Base-by-base conservation (phyloP, 2,329 filamentous ascomycete species). In the Exophiala alcalophila region DNA sequence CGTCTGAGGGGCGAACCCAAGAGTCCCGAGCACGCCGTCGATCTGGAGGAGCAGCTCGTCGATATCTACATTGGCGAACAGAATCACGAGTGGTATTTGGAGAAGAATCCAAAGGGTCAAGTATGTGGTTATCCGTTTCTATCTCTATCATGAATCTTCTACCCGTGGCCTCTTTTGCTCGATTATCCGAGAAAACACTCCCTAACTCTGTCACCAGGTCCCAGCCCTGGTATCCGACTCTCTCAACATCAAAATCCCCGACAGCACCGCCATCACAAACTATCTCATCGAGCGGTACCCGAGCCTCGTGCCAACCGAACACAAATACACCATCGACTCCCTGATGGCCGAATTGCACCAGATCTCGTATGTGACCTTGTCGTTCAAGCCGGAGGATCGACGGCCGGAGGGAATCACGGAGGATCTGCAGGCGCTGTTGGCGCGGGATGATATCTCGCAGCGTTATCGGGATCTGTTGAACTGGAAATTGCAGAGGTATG, bases 21-120 rank as follows among this genome's bases (percentile, higher is more conserved):
- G n/a, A 32, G 30, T 5, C 12, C 38, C 14, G 27, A 28, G 11
- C 12, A 26, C 7, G 44, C 37, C 5, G 38, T 42, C 24, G 39
- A 42, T 4, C 30, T 32, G 4, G 23, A 35, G 6, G 31, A 42
- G 19, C 9, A 26, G 10, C 34, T 42, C 24, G 30, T 42, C n/a
- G 38, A 47, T 24, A 47, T 47, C 20, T 47, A 42, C 23, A 27
- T 23, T 16, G 30, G 37, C 10, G 44, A 47, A 10, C 44, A 47
- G 12, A 37, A 30, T 20, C n/a, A 7, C 7, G 44, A 47, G 38
- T 14, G 16, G n/a, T 47, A 40, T 23, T 16, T 47, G 20, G 24
- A 42, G 26, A 47, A 37, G 14, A 40, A 42, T 29, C 30, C 27
- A 3, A 37, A 42, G 12, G 44, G 44, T 14, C 32, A 33, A 19